Evolutionary conservation across 805 yeast genomes (phyloP), one percentile per base, ranked within the genome.

Genomic region (Yarrowia sp.): DNA sequence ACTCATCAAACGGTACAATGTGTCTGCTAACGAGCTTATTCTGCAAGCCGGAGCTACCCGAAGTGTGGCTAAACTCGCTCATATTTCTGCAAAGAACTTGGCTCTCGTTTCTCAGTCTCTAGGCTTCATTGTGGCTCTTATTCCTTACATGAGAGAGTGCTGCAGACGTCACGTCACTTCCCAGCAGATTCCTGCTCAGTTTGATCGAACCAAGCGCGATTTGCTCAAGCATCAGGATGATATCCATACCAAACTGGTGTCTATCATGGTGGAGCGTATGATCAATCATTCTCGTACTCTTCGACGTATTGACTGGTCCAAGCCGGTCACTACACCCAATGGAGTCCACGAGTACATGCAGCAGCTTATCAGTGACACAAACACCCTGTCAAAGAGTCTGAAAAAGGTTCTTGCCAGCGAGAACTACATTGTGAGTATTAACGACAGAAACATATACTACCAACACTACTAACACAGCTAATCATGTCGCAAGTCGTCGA

Each of bases 1-100:
- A 51, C 69, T 84, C n/a, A 68, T 86, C 48, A 80, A 80, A 45
- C 74, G 81, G 10, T 75, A 83, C 70, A 87, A 88, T 69, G 73
- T 83, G 15, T 82, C 85, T 66, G 76, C 83, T 6, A 81, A 83
- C 4, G 83, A 84, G 67, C 83, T 89, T 4, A 86, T 89, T 43
- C 76, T 89, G 41, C 88, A 86, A 48, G 91, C 92, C 0, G 90
- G 89, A 45, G 93, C 93, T 1, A 87, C 89, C 1, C 75, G 84
- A 68, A 43, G 51, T 10, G 83, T 92, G 0, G 89, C 93, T 0
- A 91, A 90, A 0, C 77, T 88, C 60, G 85, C 82, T 68, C 92
- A 88, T 71, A 88, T 89, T 60, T 86, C 90, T 3, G 87, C 91
- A 1, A 86, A 85, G 68, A 90, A 88, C 73, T 72, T 88, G 60